phyloP scores from a whole-genome alignment of 768 basidiomycete genomes.

The Tremella fuciformis region DNA sequence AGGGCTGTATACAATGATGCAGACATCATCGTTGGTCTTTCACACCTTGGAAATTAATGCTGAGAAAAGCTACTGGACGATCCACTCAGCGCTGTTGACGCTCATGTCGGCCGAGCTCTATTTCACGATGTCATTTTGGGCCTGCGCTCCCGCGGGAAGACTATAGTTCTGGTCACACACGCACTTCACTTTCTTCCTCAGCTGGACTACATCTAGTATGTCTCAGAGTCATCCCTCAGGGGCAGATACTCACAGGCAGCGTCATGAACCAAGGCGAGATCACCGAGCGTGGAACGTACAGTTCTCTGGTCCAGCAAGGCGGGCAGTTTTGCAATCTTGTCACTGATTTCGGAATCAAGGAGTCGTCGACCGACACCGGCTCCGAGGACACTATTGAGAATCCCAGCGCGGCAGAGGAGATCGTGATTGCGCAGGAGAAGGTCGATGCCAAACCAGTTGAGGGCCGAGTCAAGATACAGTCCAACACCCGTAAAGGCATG shows the following conservation, averaged over 20 bases:
- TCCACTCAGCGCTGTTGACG: slow-evolving; percentile 58
- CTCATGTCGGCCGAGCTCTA: slow-evolving; percentile 68
- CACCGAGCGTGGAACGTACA: slow-evolving; percentile 59
- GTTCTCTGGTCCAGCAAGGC: slow-evolving; percentile 56
- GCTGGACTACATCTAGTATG: slow-evolving; percentile 58
- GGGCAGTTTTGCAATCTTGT: slow-evolving; percentile 63
- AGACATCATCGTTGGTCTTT: slow-evolving; percentile 30
- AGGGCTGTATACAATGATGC: slow-evolving; percentile 62
- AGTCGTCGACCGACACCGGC: background rate
- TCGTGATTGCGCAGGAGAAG: slow-evolving; percentile 16
- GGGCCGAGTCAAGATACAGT: slow-evolving; percentile 26
- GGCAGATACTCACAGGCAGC: slow-evolving; percentile 12
- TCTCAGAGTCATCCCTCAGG: background rate
- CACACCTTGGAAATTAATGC: background rate
- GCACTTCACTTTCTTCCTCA: slow-evolving; percentile 60
- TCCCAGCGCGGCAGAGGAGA: slow-evolving; percentile 37
- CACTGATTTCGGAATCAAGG: slow-evolving; percentile 59
- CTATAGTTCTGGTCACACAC: slow-evolving; percentile 61
- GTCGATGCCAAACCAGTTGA: slow-evolving; percentile 43
- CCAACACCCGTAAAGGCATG: slow-evolving; percentile 49
- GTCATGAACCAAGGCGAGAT: slow-evolving; percentile 56
- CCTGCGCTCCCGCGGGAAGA: slow-evolving; percentile 57
- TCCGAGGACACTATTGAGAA: slow-evolving; percentile 49
- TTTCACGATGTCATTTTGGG: slow-evolving; percentile 66
- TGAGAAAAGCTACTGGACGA: slow-evolving; percentile 34